Evolutionary conservation across 352 stramenopile genomes (phyloP).

Genomic region (Phytophthora quininea): DNA sequence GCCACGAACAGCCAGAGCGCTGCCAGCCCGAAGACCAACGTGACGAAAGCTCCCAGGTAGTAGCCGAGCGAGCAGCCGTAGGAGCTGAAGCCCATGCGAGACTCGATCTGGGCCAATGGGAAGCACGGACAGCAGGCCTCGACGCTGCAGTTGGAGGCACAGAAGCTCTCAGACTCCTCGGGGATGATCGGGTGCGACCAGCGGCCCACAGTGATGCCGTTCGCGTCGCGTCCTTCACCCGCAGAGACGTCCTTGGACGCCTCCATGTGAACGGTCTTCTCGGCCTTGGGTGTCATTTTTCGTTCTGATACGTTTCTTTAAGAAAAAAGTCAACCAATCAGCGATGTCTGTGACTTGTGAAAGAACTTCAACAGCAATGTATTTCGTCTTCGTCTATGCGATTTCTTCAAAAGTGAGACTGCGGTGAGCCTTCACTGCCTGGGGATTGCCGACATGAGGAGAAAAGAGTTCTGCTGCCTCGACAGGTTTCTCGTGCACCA

Average conservation of each 20-base stretch:
- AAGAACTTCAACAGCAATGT: too few relatives aligned
- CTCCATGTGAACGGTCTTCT: constrained; percentile 29
- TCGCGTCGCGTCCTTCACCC: constrained; percentile 23
- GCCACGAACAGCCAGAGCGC: constrained; percentile 27
- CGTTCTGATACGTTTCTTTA: too few relatives aligned
- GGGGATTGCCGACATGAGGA: constrained; percentile 52
- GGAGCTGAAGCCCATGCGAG: constrained; percentile 31
- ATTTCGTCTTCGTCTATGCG: constrained; percentile 13
- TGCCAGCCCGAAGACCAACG: constrained; percentile 10
- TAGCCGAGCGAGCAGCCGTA: constrained; percentile 27
- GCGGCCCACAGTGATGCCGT: constrained; percentile 28
- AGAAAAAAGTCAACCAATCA: too few relatives aligned
- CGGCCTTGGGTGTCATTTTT: constrained; percentile 9
- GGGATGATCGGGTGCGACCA: constrained; percentile 40
- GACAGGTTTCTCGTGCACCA: constrained; percentile 40
- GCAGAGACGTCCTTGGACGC: constrained; percentile 1
- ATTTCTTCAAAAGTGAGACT: constrained; percentile 33
- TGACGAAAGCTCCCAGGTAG: constrained; percentile 23
- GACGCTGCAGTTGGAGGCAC: constrained; percentile 29
- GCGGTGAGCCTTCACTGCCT: constrained; percentile 34
- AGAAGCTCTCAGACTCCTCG: constrained; percentile 25
- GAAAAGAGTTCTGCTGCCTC: constrained; percentile 75
- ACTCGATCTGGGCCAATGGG: constrained; percentile 39
- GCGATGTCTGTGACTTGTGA: too few relatives aligned
- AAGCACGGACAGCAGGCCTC: constrained; percentile 39